phyloP scores from a whole-genome alignment of 768 basidiomycete species.

The Mrakia gelida region DNA sequence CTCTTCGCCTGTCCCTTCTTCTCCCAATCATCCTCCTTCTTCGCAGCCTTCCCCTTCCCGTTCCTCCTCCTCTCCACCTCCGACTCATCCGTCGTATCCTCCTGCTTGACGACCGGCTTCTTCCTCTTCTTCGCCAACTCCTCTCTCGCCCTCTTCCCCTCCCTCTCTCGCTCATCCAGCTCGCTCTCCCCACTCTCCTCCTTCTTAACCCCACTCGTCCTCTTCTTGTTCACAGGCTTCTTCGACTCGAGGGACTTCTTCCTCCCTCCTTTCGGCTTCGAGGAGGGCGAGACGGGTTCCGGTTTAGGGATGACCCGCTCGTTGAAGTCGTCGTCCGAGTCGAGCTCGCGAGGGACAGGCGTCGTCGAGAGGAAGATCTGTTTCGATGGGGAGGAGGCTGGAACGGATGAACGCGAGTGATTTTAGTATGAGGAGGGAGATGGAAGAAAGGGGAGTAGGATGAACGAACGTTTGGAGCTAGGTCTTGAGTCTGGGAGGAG shows the following conservation, averaged over 20 bases:
- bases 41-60: neutral
- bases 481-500: too few species aligned
- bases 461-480: too few species aligned
- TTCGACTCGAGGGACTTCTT: neutral
- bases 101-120: neutral
- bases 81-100: neutral
- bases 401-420: too few species aligned
- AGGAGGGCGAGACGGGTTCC: neutral
- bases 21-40: neutral
- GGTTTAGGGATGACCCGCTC: neutral
- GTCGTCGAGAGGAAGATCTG: too few species aligned
- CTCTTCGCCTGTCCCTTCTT: neutral
- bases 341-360: neutral
- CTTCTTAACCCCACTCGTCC: neutral
- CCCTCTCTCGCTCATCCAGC: neutral
- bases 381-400: too few species aligned
- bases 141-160: too few species aligned
- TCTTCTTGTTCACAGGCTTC: neutral
- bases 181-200: neutral
- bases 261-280: neutral
- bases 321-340: constrained; percentile 8
- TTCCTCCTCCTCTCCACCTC: neutral
- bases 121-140: neutral
- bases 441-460: too few species aligned
- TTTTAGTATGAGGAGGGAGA: too few species aligned